Percentiles rank a stretch among this genome's conserved stretches.
Evolutionary conservation across 2,329 filamentous ascomycete genomes (phyloP).

Genomic region (Diaporthe humulicola): DNA sequence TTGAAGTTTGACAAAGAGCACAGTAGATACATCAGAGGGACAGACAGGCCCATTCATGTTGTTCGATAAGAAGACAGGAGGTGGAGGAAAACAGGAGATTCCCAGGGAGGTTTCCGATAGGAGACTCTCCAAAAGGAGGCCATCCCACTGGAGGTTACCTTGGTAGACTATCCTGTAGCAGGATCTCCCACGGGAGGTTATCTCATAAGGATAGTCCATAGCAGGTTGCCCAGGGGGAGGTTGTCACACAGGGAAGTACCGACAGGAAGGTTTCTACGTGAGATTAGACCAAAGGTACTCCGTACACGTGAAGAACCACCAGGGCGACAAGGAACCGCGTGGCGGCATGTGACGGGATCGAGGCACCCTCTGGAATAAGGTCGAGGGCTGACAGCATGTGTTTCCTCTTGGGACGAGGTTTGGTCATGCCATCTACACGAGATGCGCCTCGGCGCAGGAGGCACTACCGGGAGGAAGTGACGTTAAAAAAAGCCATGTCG

Average conservation of each 20-base stretch:
- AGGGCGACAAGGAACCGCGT: constrained; percentile 21
- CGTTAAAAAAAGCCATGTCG: neutral
- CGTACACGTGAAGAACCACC: neutral
- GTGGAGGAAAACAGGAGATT: neutral
- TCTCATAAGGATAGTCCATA: neutral
- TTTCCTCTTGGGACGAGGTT: neutral
- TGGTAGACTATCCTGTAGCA: too few relatives aligned
- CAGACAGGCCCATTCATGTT: neutral
- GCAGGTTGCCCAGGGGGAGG: neutral
- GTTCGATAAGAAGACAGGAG: neutral
- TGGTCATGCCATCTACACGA: constrained; percentile 24
- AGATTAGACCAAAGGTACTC: too few relatives aligned
- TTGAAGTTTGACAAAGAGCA: neutral
- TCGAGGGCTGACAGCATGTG: neutral
- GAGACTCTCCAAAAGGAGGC: too few relatives aligned
- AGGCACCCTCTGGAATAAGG: neutral
- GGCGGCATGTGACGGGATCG: neutral
- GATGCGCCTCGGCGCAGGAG: constrained; percentile 5
- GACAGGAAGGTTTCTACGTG: neutral
- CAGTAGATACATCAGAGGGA: neutral
- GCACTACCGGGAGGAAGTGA: neutral
- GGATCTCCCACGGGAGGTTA: neutral
- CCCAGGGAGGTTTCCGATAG: neutral
- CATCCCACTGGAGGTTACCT: neutral
- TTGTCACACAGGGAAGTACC: neutral